These are phyloP conservation scores for Diaporthe destruens DNA, from an alignment of 2,329 filamentous ascomycete species.

Conservation along the genomic window DNA sequence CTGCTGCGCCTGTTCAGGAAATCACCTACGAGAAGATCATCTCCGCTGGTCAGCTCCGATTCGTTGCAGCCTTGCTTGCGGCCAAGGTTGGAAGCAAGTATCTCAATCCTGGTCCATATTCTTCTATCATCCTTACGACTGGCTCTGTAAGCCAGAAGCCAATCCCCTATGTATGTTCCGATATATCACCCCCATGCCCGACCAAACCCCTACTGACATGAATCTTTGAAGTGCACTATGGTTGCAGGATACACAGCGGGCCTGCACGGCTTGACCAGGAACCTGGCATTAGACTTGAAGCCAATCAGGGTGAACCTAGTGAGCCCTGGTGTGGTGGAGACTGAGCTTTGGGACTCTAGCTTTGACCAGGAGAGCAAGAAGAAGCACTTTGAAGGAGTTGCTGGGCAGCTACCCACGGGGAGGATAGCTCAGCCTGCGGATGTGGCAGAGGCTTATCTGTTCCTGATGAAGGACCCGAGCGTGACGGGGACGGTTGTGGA, in stretches of 20 bases:
- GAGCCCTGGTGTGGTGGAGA: constrained; percentile 65
- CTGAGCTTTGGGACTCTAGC: constrained; percentile 55
- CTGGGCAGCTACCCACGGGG: constrained; percentile 42
- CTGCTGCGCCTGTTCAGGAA: constrained; percentile 42
- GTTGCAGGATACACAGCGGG: constrained; percentile 63
- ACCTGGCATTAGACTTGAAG: constrained; percentile 72
- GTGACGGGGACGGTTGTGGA: constrained; percentile 45
- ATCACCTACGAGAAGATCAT: constrained; percentile 47
- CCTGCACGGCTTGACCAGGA: constrained; percentile 64
- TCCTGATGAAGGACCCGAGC: constrained; percentile 48
- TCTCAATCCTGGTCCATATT: constrained; percentile 47
- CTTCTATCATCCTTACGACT: constrained; percentile 69
- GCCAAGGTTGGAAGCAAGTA: constrained; percentile 50
- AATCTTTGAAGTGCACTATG: constrained; percentile 58
- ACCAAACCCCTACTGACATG: background rate
- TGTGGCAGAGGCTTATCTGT: constrained; percentile 49
- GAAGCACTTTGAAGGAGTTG: constrained; percentile 43
- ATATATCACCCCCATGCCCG: constrained; percentile 12
- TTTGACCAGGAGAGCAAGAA: constrained; percentile 43
- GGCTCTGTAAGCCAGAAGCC: constrained; percentile 66
- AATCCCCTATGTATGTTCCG: constrained; percentile 45
- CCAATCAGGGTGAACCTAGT: constrained; percentile 75
- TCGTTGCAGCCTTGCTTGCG: constrained; percentile 51
- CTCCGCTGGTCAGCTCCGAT: constrained; percentile 48
- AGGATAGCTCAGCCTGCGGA: constrained; percentile 45